Conservation (phyloP, 2,329 filamentous ascomycete species). For the Aureobasidium namibiae region DNA sequence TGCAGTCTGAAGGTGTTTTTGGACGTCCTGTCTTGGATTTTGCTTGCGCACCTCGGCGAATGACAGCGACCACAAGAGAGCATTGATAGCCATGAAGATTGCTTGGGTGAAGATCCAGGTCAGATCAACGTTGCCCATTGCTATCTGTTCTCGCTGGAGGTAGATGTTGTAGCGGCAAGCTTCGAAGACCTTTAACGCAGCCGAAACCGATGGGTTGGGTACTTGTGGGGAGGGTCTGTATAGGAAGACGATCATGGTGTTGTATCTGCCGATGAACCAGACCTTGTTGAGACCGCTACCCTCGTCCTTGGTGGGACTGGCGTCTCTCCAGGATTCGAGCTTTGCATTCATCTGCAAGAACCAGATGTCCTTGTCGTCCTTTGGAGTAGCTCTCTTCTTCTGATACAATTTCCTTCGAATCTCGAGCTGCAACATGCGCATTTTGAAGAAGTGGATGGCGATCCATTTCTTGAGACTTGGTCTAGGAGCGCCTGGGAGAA, state of each 20-base stretch:
- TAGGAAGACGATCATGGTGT: constrained; percentile 81
- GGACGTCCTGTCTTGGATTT: constrained; percentile 66
- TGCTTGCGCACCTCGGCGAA: constrained; percentile 72
- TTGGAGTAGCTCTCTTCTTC: constrained; percentile 67
- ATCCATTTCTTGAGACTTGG: constrained; percentile 77
- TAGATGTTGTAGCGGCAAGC: constrained; percentile 75
- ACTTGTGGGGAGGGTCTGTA: constrained; percentile 89
- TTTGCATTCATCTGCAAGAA: constrained; percentile 72
- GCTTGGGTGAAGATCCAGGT: constrained; percentile 91
- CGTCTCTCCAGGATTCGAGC: constrained; percentile 69
- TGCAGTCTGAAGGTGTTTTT: constrained; percentile 63
- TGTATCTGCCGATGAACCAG: constrained; percentile 68
- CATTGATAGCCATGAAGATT: constrained; percentile 87
- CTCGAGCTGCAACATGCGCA: constrained; percentile 80
- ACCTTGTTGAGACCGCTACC: constrained; percentile 65
- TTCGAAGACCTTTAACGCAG: constrained; percentile 74
- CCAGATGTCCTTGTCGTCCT: constrained; percentile 77
- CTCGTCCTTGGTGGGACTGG: constrained; percentile 62
- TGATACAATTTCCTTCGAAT: constrained; percentile 81
- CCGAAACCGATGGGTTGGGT: constrained; percentile 70
- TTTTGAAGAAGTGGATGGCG: constrained; percentile 87
- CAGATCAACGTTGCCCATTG: constrained; percentile 66
- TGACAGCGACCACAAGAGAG: constrained; percentile 82
- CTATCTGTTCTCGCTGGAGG: constrained; percentile 72
- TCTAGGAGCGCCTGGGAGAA: constrained; percentile 55